Evolutionary conservation across 176 grass and related monocot species (phyloP), one percentile per base, ranked within the genome.

Genomic region (Zoysia japonica): DNA sequence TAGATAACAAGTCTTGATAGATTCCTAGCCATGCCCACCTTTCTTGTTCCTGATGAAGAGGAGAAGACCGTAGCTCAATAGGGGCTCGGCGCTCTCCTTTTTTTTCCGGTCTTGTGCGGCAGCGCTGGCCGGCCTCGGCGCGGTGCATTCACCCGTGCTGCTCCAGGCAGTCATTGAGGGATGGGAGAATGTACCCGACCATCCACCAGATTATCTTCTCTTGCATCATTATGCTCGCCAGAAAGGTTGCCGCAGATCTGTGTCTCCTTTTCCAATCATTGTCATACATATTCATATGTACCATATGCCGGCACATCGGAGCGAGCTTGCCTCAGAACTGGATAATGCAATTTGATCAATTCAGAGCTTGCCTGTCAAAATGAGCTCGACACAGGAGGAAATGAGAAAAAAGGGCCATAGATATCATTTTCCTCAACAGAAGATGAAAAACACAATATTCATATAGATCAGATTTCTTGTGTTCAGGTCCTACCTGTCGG

Each of bases 161-260:
- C 59, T 80, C 71, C 51, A 7, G 54, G 47, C 15, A 85, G 87
- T 73, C 77, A 82, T 85, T 53, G 87, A 82, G 78, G 60, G 45
- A 78, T 52, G 78, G 72, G 61, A 17, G 16, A 82, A 78, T 68
- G 83, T 83, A 89, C 87, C 87, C 78, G 87, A 85, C 87, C 87
- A 53, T 52, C 61, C 45, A 11, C 73, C 83, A 73, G 78, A 89
- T 78, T 68, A 89, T 85, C 87, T 89, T 82, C 83, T 82, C 62
- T 73, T 77, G 83, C 78, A 89, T 89, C 78, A 89, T 89, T 89
- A 82, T 89, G 87, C 83, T 85, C 73, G 78, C 87, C 73, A 82
- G 83, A 89, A 89, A 89, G 87, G 87, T 82, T 89, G 78, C 87
- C 19, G 78, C 83, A 89, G 87, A 89, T 86, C 87, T 82, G 37